phyloP scores from a whole-genome alignment of 805 yeast species.

The Saccharomycopsis fibuligera region DNA sequence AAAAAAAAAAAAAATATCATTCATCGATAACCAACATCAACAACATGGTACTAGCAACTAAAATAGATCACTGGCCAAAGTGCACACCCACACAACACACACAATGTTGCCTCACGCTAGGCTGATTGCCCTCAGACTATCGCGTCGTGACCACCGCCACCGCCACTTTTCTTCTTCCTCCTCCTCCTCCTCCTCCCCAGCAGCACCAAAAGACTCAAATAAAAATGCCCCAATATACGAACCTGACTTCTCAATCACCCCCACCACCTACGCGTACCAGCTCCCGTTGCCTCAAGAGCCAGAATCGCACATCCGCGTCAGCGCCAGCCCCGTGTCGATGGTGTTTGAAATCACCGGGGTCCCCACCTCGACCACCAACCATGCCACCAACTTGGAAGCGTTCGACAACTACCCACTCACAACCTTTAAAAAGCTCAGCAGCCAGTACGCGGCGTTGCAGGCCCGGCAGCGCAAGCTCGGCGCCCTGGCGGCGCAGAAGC shows the following conservation, averaged over 20 bases:
- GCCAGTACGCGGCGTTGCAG: conserved; percentile 11
- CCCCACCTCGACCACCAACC: conserved; percentile 28
- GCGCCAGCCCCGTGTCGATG: conserved; percentile 16
- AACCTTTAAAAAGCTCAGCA: conserved; percentile 31
- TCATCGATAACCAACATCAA: too few species aligned
- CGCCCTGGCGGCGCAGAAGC: neutral
- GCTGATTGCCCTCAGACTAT: too few species aligned
- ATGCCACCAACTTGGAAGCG: conserved; percentile 27
- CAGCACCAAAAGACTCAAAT: neutral
- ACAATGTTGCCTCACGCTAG: too few species aligned
- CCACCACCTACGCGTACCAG: conserved; percentile 23
- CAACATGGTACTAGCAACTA: too few species aligned
- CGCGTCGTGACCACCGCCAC: too few species aligned
- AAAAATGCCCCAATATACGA: conserved; percentile 1
- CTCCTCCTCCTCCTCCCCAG: neutral
- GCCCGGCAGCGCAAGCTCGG: neutral
- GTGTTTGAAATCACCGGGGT: conserved; percentile 31
- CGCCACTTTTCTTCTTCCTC: neutral
- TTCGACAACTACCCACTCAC: conserved; percentile 42
- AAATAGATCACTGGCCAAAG: too few species aligned
- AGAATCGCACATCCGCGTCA: conserved; percentile 21
- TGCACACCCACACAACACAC: too few species aligned
- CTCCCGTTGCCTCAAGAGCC: conserved; percentile 9
- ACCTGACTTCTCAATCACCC: conserved; percentile 23
- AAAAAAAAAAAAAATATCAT: too few species aligned